Conservation (phyloP, 768 basidiomycete genomes). For the Xerocomellus amylosporus region DNA sequence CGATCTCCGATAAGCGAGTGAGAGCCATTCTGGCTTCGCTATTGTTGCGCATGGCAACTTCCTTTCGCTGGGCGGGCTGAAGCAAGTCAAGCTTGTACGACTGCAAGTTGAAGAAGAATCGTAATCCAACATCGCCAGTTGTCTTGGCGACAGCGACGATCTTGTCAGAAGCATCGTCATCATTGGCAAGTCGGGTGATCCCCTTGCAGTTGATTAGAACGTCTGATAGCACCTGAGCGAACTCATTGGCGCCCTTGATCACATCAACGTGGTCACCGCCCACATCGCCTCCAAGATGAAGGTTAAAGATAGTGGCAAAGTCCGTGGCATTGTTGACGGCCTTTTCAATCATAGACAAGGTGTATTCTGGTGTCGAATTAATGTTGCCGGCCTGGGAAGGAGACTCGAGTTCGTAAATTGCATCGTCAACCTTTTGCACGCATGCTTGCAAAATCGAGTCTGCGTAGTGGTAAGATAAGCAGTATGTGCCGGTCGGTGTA, state of each 20-base stretch:
- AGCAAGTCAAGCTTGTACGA: constrained; percentile 90
- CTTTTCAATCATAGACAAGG: constrained; percentile 97
- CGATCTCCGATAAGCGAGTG: constrained; percentile 78
- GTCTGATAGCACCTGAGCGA: constrained; percentile 90
- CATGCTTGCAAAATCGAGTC: constrained; percentile 97
- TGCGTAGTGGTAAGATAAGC: constrained; percentile 32
- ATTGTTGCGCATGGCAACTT: constrained; percentile 87
- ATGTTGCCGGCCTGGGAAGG: constrained; percentile 91
- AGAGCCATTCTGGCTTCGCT: constrained; percentile 81
- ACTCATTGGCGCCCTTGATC: constrained; percentile 95
- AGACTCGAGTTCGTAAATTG: constrained; percentile 97
- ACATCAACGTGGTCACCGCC: constrained; percentile 97
- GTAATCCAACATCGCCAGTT: constrained; percentile 84
- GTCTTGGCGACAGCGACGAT: constrained; percentile 79
- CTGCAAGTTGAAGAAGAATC: constrained; percentile 94
- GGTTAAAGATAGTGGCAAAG: constrained; percentile 91
- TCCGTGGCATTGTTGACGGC: constrained; percentile 92
- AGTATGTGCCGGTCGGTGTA: neutral
- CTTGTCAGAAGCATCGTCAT: constrained; percentile 91
- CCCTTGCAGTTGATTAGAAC: constrained; percentile 94
- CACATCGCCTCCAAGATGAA: constrained; percentile 79
- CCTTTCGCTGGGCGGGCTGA: constrained; percentile 70
- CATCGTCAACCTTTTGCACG: constrained; percentile 94
- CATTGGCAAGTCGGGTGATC: constrained; percentile 85
- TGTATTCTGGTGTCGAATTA: constrained; percentile 98